phyloP scores from a whole-genome alignment of 2,329 filamentous ascomycete genomes.

The Fonsecaea pedrosoi region DNA sequence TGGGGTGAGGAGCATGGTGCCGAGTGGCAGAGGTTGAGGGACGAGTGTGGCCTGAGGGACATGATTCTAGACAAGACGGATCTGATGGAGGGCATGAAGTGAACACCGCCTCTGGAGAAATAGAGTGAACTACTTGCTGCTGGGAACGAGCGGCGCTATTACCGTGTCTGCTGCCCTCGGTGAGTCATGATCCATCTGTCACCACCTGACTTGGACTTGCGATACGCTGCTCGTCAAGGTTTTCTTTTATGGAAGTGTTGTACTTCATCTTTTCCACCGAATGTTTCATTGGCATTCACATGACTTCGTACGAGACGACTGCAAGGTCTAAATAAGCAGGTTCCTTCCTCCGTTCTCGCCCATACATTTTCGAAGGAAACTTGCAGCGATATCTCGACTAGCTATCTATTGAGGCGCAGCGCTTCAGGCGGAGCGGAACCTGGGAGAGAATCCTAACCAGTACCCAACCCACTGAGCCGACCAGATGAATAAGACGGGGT shows the following conservation, averaged over 20 bases:
- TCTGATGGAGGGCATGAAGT: conserved; percentile 92
- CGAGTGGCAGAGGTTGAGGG: conserved; percentile 85
- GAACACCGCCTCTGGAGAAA: conserved; percentile 32
- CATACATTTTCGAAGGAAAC: neutral
- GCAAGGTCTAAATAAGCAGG: neutral
- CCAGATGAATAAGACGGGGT: conserved; percentile 30
- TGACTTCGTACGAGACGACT: neutral
- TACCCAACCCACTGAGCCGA: neutral
- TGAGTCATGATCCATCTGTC: neutral
- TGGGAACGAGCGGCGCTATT: neutral
- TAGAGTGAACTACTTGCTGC: neutral
- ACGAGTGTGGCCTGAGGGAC: conserved; percentile 80
- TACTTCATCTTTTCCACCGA: neutral
- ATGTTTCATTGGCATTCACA: neutral
- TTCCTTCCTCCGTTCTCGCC: neutral
- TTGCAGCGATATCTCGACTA: neutral
- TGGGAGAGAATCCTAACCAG: neutral
- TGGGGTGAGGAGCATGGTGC: conserved; percentile 88
- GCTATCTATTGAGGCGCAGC: neutral
- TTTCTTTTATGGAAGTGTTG: neutral
- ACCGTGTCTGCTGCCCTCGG: neutral
- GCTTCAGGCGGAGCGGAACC: neutral
- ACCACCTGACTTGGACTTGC: neutral
- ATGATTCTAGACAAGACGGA: conserved; percentile 92
- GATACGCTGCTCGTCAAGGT: neutral